Conservation (phyloP, 1,284 basidiomycete genomes). For the Somion occarium region DNA sequence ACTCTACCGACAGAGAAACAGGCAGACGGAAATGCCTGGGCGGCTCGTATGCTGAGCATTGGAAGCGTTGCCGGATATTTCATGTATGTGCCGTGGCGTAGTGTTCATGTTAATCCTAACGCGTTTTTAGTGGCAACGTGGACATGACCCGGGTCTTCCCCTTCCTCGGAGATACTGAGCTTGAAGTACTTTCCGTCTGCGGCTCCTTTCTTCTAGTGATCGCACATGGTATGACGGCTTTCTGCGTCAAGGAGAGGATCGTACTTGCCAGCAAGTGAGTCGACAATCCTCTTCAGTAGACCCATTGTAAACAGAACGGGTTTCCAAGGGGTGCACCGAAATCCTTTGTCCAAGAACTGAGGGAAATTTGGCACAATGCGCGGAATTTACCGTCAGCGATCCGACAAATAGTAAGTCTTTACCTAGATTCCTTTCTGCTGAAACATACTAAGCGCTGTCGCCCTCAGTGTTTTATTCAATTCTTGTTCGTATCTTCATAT, state of each 20-base stretch:
- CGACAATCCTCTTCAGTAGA: background rate
- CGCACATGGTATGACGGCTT: conserved; percentile 55
- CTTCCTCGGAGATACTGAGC: conserved; percentile 71
- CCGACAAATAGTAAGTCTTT: conserved; percentile 65
- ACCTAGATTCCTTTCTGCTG: too few relatives aligned
- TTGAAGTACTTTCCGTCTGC: conserved; percentile 69
- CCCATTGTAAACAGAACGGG: background rate
- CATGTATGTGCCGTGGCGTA: conserved; percentile 73
- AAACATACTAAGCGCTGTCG: background rate
- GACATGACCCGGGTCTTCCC: conserved; percentile 64
- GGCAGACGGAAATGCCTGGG: conserved; percentile 92
- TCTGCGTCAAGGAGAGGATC: conserved; percentile 75
- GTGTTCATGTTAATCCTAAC: conserved; percentile 1
- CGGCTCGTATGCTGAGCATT: conserved; percentile 80
- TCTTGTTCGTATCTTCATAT: conserved; percentile 61
- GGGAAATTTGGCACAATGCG: conserved; percentile 66
- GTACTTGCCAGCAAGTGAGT: conserved; percentile 47
- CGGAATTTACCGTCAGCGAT: conserved; percentile 71
- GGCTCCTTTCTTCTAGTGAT: conserved; percentile 48
- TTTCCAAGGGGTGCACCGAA: conserved; percentile 29
- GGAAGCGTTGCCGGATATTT: conserved; percentile 86
- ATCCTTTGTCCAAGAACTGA: conserved; percentile 47
- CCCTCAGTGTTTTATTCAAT: conserved; percentile 70
- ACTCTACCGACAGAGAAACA: conserved; percentile 67
- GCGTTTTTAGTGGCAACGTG: conserved; percentile 60